Percentiles rank a stretch among this genome's conserved stretches.
phyloP scores from a whole-genome alignment of 192 early-diverging fungal genomes.

The Phycomyces nitens region DNA sequence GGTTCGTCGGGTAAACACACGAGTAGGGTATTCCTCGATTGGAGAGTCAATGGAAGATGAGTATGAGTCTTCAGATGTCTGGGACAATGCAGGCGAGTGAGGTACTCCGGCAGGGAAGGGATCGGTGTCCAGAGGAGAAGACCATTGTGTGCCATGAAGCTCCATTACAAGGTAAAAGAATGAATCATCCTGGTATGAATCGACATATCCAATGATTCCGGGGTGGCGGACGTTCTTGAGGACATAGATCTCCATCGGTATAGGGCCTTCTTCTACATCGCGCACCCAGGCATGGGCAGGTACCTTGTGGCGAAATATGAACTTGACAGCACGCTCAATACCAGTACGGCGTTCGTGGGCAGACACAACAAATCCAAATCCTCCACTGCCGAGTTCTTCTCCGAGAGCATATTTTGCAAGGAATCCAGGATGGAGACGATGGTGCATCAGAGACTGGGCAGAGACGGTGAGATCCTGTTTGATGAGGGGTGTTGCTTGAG shows the following conservation, averaged over 20 bases:
- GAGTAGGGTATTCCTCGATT: constrained; percentile 31
- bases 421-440: constrained; percentile 47
- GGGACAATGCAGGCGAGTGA: constrained; percentile 12
- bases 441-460: constrained; percentile 15
- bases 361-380: constrained; percentile 75
- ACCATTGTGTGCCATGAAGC: constrained; percentile 61
- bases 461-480: background rate
- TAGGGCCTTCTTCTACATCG: constrained; percentile 47
- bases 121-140: constrained; percentile 12
- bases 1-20: constrained; percentile 41
- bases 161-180: constrained; percentile 67
- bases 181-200: constrained; percentile 50
- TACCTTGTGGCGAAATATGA: constrained; percentile 57
- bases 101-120: background rate
- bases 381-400: constrained; percentile 70
- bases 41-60: constrained; percentile 16
- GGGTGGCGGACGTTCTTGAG: constrained; percentile 56
- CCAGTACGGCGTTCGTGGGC: constrained; percentile 47
- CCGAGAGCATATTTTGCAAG: constrained; percentile 42
- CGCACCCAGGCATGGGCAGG: constrained; percentile 50
- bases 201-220: constrained; percentile 51
- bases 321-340: constrained; percentile 64
- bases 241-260: constrained; percentile 62
- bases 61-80: constrained; percentile 19
- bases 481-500: background rate